Percentiles rank a stretch among this genome's conserved stretches.
Evolutionary conservation across 495 filamentous ascomycete genomes (phyloP).

Genomic region (Podospora tetraspora): DNA sequence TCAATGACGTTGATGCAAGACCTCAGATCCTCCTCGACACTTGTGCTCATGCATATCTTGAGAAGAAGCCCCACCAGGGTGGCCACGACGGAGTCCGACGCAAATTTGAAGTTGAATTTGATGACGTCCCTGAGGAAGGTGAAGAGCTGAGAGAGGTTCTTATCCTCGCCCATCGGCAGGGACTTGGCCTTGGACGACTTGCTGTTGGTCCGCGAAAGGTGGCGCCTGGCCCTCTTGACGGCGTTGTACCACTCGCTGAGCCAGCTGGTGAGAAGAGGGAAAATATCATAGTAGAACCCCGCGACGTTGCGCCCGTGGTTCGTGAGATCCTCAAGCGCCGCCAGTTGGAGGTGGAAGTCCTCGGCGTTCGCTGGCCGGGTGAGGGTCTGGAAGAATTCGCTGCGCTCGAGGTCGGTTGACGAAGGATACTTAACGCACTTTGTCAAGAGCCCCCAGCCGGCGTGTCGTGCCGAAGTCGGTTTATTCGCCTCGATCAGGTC

Average conservation of each 20-base stretch:
- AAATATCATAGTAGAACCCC: constrained; percentile 59
- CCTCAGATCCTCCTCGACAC: constrained; percentile 64
- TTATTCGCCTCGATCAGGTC: constrained; percentile 57
- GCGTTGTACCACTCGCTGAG: constrained; percentile 52
- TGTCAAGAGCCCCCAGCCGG: constrained; percentile 58
- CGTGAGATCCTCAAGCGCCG: constrained; percentile 57
- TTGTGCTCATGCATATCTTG: constrained; percentile 70
- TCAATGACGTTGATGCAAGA: constrained; percentile 73
- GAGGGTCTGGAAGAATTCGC: constrained; percentile 58
- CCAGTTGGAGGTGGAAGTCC: constrained; percentile 60
- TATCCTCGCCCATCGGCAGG: constrained; percentile 56
- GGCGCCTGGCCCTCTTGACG: constrained; percentile 45
- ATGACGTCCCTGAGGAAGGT: constrained; percentile 71
- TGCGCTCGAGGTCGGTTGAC: constrained; percentile 58
- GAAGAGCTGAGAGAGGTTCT: constrained; percentile 63
- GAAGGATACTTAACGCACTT: constrained; percentile 57
- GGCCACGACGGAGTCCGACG: constrained; percentile 61
- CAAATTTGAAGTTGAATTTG: constrained; percentile 75
- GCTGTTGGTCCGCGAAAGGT: constrained; percentile 27
- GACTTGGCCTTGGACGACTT: constrained; percentile 44
- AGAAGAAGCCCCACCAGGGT: constrained; percentile 62
- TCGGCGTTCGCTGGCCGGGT: constrained; percentile 45
- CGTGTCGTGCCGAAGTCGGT: constrained; percentile 46
- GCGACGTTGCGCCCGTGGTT: constrained; percentile 57
- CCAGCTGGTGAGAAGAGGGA: constrained; percentile 54